Conservation (phyloP, 306 rosid species). For the cucumber (Cucumis sativus) region DNA sequence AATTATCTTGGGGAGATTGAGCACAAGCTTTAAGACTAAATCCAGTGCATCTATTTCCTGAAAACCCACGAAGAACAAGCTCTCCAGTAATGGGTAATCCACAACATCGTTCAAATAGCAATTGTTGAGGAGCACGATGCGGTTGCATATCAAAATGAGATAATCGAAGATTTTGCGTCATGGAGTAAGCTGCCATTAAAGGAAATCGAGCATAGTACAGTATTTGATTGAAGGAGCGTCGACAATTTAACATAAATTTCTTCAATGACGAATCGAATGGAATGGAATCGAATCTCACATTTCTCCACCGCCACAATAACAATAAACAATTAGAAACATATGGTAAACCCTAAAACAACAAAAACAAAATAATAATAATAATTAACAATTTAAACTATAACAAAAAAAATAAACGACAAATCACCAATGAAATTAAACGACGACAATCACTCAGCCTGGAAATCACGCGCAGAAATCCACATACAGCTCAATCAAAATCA, state of each 20-base stretch:
- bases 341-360: neutral
- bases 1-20: neutral
- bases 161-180: neutral
- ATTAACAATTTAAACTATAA: neutral
- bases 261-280: neutral
- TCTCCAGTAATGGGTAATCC: neutral
- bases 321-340: neutral
- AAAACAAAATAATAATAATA: neutral
- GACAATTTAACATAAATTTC: conserved; percentile 1
- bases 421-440: neutral
- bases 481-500: neutral
- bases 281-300: neutral
- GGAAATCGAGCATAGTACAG: conserved; percentile 4
- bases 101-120: neutral
- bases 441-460: neutral
- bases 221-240: neutral
- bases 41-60: neutral
- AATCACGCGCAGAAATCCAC: neutral
- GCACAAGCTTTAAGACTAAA: conserved; percentile 1
- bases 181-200: conserved; percentile 2
- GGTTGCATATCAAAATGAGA: neutral
- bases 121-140: neutral
- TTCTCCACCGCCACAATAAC: conserved; percentile 7
- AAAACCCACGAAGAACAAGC: conserved; percentile 1
- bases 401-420: neutral